Conservation (phyloP, 2,329 filamentous ascomycete genomes). For the Biscogniauxia mediterranea region DNA sequence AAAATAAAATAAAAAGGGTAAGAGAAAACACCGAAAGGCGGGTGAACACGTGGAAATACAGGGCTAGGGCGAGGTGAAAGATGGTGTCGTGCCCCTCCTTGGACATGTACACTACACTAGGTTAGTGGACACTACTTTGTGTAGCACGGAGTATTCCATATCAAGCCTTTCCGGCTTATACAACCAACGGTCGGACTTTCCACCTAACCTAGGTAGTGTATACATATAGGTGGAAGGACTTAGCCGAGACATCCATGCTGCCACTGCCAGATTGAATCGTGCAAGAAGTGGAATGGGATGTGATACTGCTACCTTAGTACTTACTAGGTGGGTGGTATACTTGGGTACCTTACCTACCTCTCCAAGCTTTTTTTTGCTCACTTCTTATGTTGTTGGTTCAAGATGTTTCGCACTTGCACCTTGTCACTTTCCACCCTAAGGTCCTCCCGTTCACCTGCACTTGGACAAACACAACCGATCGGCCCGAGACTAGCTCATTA, state of each 20-base stretch:
- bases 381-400: too few species aligned
- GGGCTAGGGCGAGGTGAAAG: background rate
- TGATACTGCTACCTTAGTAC: too few species aligned
- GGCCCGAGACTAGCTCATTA: background rate
- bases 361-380: too few species aligned
- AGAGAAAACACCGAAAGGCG: background rate
- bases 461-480: background rate
- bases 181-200: background rate
- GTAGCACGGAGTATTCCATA: background rate
- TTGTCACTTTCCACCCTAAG: too few species aligned
- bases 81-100: background rate
- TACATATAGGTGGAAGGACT: background rate
- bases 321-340: too few species aligned
- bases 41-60: background rate
- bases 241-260: background rate
- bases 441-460: too few species aligned
- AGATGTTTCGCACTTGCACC: too few species aligned
- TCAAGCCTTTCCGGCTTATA: background rate
- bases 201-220: background rate
- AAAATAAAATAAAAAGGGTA: background rate
- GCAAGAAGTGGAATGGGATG: too few species aligned
- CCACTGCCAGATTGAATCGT: too few species aligned
- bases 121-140: too few species aligned
- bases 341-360: too few species aligned
- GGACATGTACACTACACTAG: too few species aligned